Percentiles rank a stretch among this genome's conserved stretches.
phyloP scores from a whole-genome alignment of 2,329 filamentous ascomycete species.

The Aspergillus chevalieri region DNA sequence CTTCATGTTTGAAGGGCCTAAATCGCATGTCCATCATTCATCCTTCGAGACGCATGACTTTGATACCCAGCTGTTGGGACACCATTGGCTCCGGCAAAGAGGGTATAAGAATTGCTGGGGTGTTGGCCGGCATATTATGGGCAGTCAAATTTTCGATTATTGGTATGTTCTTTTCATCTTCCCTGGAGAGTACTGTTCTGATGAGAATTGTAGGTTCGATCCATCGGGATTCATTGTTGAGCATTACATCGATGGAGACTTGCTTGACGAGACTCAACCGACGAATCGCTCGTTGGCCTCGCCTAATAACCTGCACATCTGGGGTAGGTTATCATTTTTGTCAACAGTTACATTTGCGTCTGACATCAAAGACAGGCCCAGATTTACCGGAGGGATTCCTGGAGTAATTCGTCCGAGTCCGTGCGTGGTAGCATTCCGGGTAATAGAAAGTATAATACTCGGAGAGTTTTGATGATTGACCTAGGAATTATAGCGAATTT shows the following conservation, averaged over 20 bases:
- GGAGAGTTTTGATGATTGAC: too few relatives aligned
- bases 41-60: conserved; percentile 67
- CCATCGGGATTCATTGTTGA: conserved; percentile 58
- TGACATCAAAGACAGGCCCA: background rate
- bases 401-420: background rate
- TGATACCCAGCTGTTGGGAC: conserved; percentile 63
- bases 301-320: conserved; percentile 6
- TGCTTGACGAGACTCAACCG: conserved; percentile 53
- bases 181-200: background rate
- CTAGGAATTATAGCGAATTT: too few relatives aligned
- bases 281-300: conserved; percentile 20
- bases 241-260: conserved; percentile 66
- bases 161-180: conserved; percentile 44
- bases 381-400: background rate
- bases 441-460: too few relatives aligned
- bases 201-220: conserved; percentile 35
- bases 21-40: conserved; percentile 58
- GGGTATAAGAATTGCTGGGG: conserved; percentile 64
- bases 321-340: background rate
- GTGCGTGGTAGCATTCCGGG: too few relatives aligned
- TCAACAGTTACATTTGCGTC: too few relatives aligned
- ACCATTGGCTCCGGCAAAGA: conserved; percentile 60
- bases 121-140: conserved; percentile 62
- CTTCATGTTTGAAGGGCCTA: conserved; percentile 36
- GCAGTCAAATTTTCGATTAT: conserved; percentile 67